Evolutionary conservation across 495 filamentous ascomycete species (phyloP).

Genomic region (Pseudotulostoma volvatum): DNA sequence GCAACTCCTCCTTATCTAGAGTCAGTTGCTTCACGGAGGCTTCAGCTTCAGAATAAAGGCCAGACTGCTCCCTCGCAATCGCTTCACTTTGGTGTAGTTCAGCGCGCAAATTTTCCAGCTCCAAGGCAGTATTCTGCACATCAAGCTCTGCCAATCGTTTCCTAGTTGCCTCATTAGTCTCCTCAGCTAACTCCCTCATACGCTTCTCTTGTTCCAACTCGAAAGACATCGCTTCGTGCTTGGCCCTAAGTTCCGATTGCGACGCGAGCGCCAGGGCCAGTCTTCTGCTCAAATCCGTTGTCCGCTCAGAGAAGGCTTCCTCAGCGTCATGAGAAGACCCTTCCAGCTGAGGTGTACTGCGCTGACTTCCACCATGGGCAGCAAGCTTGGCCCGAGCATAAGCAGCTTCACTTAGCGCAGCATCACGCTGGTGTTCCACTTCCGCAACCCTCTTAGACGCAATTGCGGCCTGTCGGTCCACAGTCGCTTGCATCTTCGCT

Average conservation of each 20-base stretch:
- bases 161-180: slow-evolving; percentile 67
- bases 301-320: slow-evolving; percentile 42
- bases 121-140: slow-evolving; percentile 62
- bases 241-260: slow-evolving; percentile 58
- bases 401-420: slow-evolving; percentile 77
- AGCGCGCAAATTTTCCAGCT: slow-evolving; percentile 68
- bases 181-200: slow-evolving; percentile 70
- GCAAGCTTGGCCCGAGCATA: slow-evolving; percentile 90
- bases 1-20: slow-evolving; percentile 71
- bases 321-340: slow-evolving; percentile 36
- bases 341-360: slow-evolving; percentile 56
- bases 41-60: slow-evolving; percentile 57
- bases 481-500: slow-evolving; percentile 63
- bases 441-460: slow-evolving; percentile 84
- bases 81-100: slow-evolving; percentile 67
- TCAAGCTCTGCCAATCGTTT: slow-evolving; percentile 73
- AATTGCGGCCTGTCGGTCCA: slow-evolving; percentile 68
- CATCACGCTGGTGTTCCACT: slow-evolving; percentile 82
- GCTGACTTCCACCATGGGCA: slow-evolving; percentile 57
- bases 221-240: slow-evolving; percentile 43
- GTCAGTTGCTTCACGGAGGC: slow-evolving; percentile 53
- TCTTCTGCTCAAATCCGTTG: slow-evolving; percentile 64
- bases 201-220: slow-evolving; percentile 71
- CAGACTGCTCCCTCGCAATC: slow-evolving; percentile 59
- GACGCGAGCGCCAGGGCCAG: slow-evolving; percentile 62